Base-by-base conservation (phyloP, 176 grass and related monocot species). In the Pharus latifolius region DNA sequence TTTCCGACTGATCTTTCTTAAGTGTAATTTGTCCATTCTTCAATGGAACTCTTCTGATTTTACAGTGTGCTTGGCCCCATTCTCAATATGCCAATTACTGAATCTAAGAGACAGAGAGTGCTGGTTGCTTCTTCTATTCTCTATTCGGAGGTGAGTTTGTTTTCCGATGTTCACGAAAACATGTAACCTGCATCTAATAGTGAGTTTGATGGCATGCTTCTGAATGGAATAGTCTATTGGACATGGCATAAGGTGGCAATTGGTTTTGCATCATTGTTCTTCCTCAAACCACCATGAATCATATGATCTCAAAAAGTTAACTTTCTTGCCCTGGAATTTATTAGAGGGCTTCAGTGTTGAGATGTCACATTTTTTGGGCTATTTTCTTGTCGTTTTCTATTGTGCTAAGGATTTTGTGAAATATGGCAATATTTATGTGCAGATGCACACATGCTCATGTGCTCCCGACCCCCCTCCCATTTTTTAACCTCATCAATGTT, bases 61-160 rank as follows among this genome's bases (percentile, higher is more conserved):
- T 76, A 64, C 86, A 98, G 95, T 83, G 95, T 98, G 72, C 95
- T 98, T 78, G 89, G 85, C n/a, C 90, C 95, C 55, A 86, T 98
- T 73, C 78, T 98, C 35, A 98, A 98, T 83, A 98, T 88, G 87
- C 95, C 95, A 63, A 91, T 94, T 60, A 69, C 72, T 31, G 95
- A 98, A 79, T 90, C 90, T 10, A 98, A 93, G 82, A 85, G 95
- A 81, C 95, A 98, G 45, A 90, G 95, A 57, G 95, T 94, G 58
- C 72, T 99, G 78, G 95, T 94, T 76, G 90, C 95, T 76, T 99
- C 83, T 46, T 94, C 83, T 77, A 87, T 99, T 70, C 84, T 99
- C 49, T 99, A 94, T 78, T 94, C 90, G 11, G 95, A 99, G 90
- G 95, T 99, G 48, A 87, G 79, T 88, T 81, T 26, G 29, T 53